phyloP scores from a whole-genome alignment of 768 basidiomycete genomes.

The Mycena rosella region DNA sequence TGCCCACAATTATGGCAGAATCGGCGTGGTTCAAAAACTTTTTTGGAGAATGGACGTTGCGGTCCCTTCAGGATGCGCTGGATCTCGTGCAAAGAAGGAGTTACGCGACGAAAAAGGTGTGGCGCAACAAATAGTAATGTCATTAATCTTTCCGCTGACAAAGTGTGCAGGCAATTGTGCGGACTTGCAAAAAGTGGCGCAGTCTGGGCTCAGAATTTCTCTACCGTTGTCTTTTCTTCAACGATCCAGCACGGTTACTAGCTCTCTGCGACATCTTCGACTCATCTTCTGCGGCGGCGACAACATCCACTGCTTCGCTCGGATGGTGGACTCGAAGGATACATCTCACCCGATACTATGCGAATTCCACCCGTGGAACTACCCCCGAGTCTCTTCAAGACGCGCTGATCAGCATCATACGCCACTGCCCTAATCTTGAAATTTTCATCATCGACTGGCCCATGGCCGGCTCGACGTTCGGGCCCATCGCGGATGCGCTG shows the following conservation, averaged over 20 bases:
- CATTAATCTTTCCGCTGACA: not conserved
- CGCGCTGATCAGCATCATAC: constrained; percentile 69
- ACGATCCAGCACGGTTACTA: constrained; percentile 67
- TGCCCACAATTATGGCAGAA: constrained; percentile 73
- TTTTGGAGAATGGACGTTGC: constrained; percentile 65
- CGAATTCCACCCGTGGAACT: constrained; percentile 49
- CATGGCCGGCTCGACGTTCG: constrained; percentile 65
- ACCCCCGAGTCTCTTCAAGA: constrained; percentile 64
- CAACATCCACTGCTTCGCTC: constrained; percentile 58
- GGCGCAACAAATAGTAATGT: too few species aligned
- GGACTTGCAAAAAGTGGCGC: constrained; percentile 76
- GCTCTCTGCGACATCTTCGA: constrained; percentile 66
- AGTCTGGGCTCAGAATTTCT: constrained; percentile 73
- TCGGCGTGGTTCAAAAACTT: constrained; percentile 74
- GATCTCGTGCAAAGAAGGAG: constrained; percentile 70
- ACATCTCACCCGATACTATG: constrained; percentile 71
- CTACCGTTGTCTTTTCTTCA: constrained; percentile 78
- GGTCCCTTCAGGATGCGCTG: constrained; percentile 70
- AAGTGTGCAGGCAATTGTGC: constrained; percentile 69
- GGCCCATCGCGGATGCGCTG: constrained; percentile 74
- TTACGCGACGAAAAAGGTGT: constrained; percentile 78
- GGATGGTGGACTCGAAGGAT: constrained; percentile 83
- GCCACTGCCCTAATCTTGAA: constrained; percentile 79
- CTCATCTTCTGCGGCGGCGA: constrained; percentile 49
- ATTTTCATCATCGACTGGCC: constrained; percentile 80